Percentiles rank a stretch among this genome's conserved stretches.
Conservation (phyloP, 345 rosid species). For the Rhodamnia argentea region DNA sequence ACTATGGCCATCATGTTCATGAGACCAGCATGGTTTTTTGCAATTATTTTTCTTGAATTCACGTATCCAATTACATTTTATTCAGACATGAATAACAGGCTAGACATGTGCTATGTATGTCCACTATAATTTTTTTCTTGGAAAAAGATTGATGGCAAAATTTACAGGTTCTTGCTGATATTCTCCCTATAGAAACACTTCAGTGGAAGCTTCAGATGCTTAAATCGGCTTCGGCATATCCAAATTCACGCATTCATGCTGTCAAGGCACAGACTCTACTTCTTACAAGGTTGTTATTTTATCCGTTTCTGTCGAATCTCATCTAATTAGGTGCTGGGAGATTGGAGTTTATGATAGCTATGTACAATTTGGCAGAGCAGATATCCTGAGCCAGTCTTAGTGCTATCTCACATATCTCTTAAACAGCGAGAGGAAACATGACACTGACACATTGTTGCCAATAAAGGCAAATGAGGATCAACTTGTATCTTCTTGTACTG, state of each 20-base stretch:
- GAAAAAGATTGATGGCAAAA: slow-evolving; percentile 7
- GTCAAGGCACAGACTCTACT: slow-evolving; percentile 58
- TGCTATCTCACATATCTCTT: background rate
- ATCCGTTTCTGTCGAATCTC: background rate
- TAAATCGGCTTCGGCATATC: slow-evolving; percentile 46
- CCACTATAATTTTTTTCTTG: background rate
- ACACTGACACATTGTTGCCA: background rate
- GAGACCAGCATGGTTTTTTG: background rate
- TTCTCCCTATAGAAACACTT: slow-evolving; percentile 60
- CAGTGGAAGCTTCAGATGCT: slow-evolving; percentile 73
- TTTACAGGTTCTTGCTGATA: slow-evolving; percentile 46
- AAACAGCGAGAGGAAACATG: background rate
- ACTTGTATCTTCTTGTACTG: background rate
- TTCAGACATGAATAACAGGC: background rate
- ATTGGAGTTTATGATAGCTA: background rate
- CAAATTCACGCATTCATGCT: slow-evolving; percentile 61
- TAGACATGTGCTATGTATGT: background rate
- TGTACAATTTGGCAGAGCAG: background rate
- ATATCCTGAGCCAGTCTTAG: background rate
- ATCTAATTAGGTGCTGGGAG: background rate
- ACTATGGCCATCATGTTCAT: background rate
- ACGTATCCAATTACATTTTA: background rate
- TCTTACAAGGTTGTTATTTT: slow-evolving; percentile 30
- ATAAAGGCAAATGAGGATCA: background rate
- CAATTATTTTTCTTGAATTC: background rate